Evolutionary conservation across 192 early-diverging fungal genomes (phyloP), one percentile per base, ranked within the genome.

Genomic region (Coemansia sp.): DNA sequence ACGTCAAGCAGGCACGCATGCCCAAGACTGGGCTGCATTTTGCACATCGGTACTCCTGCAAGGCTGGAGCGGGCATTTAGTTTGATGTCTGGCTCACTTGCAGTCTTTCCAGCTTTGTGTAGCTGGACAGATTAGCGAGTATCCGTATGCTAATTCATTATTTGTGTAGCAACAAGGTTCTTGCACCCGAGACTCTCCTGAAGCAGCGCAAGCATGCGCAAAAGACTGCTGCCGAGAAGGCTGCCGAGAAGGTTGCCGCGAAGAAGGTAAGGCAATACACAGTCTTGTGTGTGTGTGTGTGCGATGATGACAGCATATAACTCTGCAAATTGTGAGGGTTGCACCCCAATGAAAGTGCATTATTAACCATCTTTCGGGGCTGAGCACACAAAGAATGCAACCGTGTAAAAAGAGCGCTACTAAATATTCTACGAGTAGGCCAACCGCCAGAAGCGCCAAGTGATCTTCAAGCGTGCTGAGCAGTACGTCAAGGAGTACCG

Each of bases 401-500:
- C n/a, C n/a, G n/a, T n/a, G n/a, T n/a, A n/a, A n/a, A 31, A 14
- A 28, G 12, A 18, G 16, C 6, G 16, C 41, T 14, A 8, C 28
- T 28, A 20, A 15, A 12, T 20, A 48, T n/a, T 36, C 36, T 50
- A 7, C 2, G 15, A 51, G 48, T 69, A 86, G 83, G 64, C 74
- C 59, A 68, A 71, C 64, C 56, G 68, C 40, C 63, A 80, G 63
- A 91, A 91, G 83, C 90, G 94, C 74, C 84, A 89, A 78, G 93
- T 93, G 56, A 92, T 98, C 83, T 98, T 98, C 91, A 94, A 95
- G 86, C 93, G 95, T 69, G 97, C 97, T 60, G 94, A 97, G 83
- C 83, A 92, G 83, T 98, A 99, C 84, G 88, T 95, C 74, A 88
- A 90, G 79, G 95, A 99, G 85, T 96, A 98, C 91, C 85, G 83